Evolutionary conservation across 2,329 filamentous ascomycete species (phyloP), one percentile per base, ranked within the genome.

Genomic region (Ceratocystis cacaofunesta): DNA sequence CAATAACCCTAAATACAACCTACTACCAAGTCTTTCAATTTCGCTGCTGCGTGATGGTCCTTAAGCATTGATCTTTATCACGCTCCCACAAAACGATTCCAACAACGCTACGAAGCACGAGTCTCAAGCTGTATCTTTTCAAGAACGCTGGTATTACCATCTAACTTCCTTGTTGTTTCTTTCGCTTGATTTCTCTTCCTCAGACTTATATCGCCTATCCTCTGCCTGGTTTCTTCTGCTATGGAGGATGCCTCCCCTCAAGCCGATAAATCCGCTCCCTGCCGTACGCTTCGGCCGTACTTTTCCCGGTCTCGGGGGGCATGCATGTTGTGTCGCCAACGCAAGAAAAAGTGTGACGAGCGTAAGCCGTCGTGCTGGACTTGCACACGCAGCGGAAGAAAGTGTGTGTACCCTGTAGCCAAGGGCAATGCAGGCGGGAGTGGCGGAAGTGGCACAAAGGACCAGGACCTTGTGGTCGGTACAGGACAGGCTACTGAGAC

Each of bases 321-420:
- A 0, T 73, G 72, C 22, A 71, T 72, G 5, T 61, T 72, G 8
- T 73, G 72, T 68, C 72, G 73, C 61, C 72, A 72, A 57, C 70
- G 73, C 25, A 74, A 74, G 67, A 74, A 74, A 68, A 74, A 72
- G 46, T 74, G 73, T 64, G 72, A 74, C 63, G 68, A 71, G 12
- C 70, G 71, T 8, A 72, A 66, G 19, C 72, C 73, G 5, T 73
- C 66, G 41, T 67, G 66, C 60, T 67, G 66, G 66, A 62, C 66
- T 10, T 67, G 66, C 48, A 64, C 63, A n/a, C 66, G 66, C 12
- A 67, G 66, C 30, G 66, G 66, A 12, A 46, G 63, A 28, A 58
- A 64, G 32, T 67, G 66, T 55, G 58, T 67, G 19, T 67, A 67
- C 36, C 66, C 66, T 5, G 36, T 58, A 4, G 63, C 32, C 12